Base-by-base conservation (phyloP, 305 asterid species). In the Solanum hybrid region DNA sequence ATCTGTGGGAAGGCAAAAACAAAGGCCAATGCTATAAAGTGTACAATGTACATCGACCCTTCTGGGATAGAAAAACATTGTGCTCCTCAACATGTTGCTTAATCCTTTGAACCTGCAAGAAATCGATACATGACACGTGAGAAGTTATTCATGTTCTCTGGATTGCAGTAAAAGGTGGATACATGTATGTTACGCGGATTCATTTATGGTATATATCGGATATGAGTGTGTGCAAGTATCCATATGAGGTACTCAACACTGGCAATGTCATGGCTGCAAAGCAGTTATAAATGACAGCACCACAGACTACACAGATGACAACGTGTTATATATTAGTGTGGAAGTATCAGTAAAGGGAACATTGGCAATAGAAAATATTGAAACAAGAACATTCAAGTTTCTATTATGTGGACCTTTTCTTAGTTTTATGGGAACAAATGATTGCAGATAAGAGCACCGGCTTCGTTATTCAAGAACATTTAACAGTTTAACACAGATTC, bases 71-170 rank as follows among this genome's bases (percentile, higher is more conserved):
- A 4, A 40, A 81, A 81, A 80, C 26, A 81, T 1, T 10, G 87
- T 31, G 73, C 40, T 29, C 12, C 40, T n/a, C 38, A 45, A 37
- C 40, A 51, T 84, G 87, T 69, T 45, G 73, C 26, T 76, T 84
- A 51, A 31, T 19, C 75, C 87, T 84, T 84, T 51, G 72, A 51
- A 84, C 87, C 87, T 84, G 87, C 87, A 51, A 51, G 87, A 84
- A 31, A 26, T 45, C 40, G 9, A 51, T 31, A 84, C 31, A 22
- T 13, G 73, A 84, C 19, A 45, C 7, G n/a, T 84, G 87, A 84
- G 75, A 84, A 84, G 87, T 17, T 42, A 29, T 5, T 34, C 40
- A 2, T 29, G 40, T 29, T 84, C 86, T 80, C 26, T 8, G 17
- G 37, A 29, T 34, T 42, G 3, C 26, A 45, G 7, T 17, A 45